A percentile compares a stretch with the other conserved stretches of the same genome.
These are phyloP conservation scores for Paraphaeosphaeria minitans DNA, from an alignment of 2,329 filamentous ascomycete species.

Conservation along the genomic window DNA sequence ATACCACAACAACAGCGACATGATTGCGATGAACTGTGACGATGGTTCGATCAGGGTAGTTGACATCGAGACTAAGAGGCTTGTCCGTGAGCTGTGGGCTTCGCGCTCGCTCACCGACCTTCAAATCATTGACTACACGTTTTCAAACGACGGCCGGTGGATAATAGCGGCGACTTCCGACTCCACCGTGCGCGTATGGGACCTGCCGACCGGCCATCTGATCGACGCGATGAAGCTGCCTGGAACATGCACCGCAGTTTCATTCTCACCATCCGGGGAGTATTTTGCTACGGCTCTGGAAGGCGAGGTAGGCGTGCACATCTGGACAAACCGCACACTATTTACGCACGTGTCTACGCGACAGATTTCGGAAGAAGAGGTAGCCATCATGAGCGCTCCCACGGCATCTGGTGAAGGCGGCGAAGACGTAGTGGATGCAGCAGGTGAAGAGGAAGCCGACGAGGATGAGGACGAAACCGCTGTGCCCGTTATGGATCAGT, in stretches of 20 bases:
- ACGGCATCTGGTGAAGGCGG: slow-evolving; percentile 84
- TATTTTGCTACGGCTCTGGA: slow-evolving; percentile 90
- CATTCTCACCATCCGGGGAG: slow-evolving; percentile 89
- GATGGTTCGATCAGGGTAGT: slow-evolving; percentile 87
- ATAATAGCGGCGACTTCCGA: slow-evolving; percentile 86
- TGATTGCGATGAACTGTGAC: slow-evolving; percentile 87
- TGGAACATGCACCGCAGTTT: slow-evolving; percentile 78
- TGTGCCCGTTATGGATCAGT: slow-evolving; percentile 69
- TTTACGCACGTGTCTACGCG: slow-evolving; percentile 88
- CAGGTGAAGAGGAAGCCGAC: slow-evolving; percentile 65
- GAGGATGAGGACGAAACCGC: slow-evolving; percentile 50
- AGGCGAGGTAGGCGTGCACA: slow-evolving; percentile 81
- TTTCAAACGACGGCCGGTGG: slow-evolving; percentile 94
- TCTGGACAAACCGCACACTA: slow-evolving; percentile 93
- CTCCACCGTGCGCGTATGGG: slow-evolving; percentile 84
- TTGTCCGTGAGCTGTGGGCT: slow-evolving; percentile 86
- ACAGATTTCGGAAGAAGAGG: slow-evolving; percentile 79
- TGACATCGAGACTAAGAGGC: slow-evolving; percentile 86
- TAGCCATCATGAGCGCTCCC: slow-evolving; percentile 68
- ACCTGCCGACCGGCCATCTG: slow-evolving; percentile 91
- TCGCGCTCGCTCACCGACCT: slow-evolving; percentile 57
- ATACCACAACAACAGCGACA: slow-evolving; percentile 81
- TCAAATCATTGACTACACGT: slow-evolving; percentile 56
- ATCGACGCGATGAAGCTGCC: slow-evolving; percentile 88
- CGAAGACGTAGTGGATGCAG: slow-evolving; percentile 74